A percentile compares a stretch with the other conserved stretches of the same genome.
Conservation (phyloP, 2,329 filamentous ascomycete genomes). For the Trichoderma sp. region DNA sequence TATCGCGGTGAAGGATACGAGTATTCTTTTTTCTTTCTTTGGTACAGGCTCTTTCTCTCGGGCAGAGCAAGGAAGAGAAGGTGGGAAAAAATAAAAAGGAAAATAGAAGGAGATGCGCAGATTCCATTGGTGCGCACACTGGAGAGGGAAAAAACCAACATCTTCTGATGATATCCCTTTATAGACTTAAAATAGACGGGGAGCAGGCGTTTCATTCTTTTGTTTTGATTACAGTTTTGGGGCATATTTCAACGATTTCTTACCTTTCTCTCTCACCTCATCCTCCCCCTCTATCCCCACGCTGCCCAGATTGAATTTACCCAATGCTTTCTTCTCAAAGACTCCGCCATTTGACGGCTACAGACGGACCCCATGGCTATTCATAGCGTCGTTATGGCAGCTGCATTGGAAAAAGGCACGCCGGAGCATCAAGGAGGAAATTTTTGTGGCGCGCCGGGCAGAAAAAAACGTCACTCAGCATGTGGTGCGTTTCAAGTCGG, state of each 20-base stretch:
- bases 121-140: not conserved
- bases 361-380: not conserved
- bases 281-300: not conserved
- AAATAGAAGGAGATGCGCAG: slow-evolving; percentile 1
- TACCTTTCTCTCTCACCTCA: not conserved
- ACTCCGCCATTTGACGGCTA: not conserved
- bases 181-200: slow-evolving; percentile 22
- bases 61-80: not conserved
- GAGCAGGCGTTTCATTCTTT: slow-evolving; percentile 3
- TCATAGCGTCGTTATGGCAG: slow-evolving; percentile 5
- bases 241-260: not conserved
- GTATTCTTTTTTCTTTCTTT: not conserved
- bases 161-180: slow-evolving; percentile 21
- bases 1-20: not conserved
- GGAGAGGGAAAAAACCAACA: not conserved
- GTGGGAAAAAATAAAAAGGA: not conserved
- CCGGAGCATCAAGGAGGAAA: not conserved
- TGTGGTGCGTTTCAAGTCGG: slow-evolving; percentile 15
- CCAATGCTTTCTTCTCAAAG: not conserved
- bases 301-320: not conserved
- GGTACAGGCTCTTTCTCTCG: not conserved
- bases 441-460: slow-evolving; percentile 16
- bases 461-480: slow-evolving; percentile 18
- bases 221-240: not conserved
- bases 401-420: not conserved